Conservation (phyloP, 345 rosid genomes). For the Gossypium mustelinum region DNA sequence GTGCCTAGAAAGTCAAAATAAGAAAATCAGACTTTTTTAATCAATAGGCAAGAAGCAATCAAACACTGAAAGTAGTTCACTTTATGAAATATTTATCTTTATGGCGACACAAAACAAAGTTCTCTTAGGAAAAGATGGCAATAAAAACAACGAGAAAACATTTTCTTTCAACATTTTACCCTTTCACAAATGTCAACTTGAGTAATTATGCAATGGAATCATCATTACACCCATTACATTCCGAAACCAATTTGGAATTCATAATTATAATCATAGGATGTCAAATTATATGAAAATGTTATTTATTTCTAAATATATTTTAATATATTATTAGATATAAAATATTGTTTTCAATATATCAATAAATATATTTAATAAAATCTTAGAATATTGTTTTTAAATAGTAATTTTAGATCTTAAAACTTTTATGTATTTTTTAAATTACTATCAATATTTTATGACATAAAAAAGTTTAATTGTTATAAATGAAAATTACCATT, state of each 20-base stretch:
- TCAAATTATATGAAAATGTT: neutral
- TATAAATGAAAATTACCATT: no score
- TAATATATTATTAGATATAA: no score
- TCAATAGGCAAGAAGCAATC: neutral
- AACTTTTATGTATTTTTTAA: no score
- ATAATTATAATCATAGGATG: neutral
- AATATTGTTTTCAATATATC: no score
- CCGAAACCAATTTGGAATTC: neutral
- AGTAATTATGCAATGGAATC: neutral
- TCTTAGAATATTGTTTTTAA: no score
- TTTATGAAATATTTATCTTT: neutral
- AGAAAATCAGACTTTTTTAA: neutral
- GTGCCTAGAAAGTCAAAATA: slow-evolving; percentile 32
- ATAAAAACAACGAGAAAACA: neutral
- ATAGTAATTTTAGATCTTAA: no score
- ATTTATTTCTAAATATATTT: no score
- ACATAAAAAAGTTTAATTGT: no score
- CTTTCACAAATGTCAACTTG: neutral
- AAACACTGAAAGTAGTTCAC: neutral
- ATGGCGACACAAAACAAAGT: neutral
- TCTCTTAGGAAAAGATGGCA: neutral
- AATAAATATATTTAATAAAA: no score
- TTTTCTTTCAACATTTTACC: neutral
- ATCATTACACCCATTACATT: neutral
- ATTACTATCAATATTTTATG: no score